These are phyloP conservation scores for Sporisorium iseilematis-ciliati DNA, from an alignment of 1,284 basidiomycete species.

Conservation along the genomic window DNA sequence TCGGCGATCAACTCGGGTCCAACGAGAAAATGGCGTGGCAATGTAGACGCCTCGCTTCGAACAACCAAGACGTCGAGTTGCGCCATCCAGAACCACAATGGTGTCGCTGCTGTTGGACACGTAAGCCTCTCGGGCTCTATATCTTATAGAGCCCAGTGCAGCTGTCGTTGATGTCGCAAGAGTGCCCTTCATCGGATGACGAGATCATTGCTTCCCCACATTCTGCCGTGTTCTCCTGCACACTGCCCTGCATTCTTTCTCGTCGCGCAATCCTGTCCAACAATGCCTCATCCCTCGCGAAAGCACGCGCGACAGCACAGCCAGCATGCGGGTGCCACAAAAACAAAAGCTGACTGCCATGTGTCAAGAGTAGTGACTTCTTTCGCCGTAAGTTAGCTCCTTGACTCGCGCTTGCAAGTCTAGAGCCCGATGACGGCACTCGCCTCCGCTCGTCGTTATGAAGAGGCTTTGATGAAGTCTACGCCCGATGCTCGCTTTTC, in stretches of 20 bases:
- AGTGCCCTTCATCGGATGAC: neutral
- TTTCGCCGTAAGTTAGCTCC: neutral
- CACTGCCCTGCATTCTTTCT: neutral
- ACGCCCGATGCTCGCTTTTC: neutral
- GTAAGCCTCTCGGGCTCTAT: slow-evolving; percentile 21
- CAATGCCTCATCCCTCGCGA: slow-evolving; percentile 4
- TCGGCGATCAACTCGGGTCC: neutral
- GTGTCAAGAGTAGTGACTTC: neutral
- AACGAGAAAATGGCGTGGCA: slow-evolving; percentile 5
- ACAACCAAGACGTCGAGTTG: slow-evolving; percentile 22
- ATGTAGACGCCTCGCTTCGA: slow-evolving; percentile 2
- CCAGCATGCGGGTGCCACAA: slow-evolving; percentile 1
- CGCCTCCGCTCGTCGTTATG: neutral
- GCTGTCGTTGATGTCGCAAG: slow-evolving; percentile 8
- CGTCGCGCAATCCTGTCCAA: slow-evolving; percentile 21
- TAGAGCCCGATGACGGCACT: slow-evolving; percentile 38
- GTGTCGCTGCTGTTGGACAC: neutral
- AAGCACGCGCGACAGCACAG: neutral
- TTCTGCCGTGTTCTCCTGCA: neutral
- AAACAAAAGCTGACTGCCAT: neutral
- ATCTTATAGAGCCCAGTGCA: slow-evolving; percentile 10
- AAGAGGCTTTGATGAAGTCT: neutral
- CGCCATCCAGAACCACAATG: slow-evolving; percentile 19
- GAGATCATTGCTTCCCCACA: slow-evolving; percentile 7
- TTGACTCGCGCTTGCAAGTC: slow-evolving; percentile 38